Percentiles rank a stretch among this genome's conserved stretches.
Evolutionary conservation across 176 grass and related monocot species (phyloP).

Genomic region (Stipa capillata): DNA sequence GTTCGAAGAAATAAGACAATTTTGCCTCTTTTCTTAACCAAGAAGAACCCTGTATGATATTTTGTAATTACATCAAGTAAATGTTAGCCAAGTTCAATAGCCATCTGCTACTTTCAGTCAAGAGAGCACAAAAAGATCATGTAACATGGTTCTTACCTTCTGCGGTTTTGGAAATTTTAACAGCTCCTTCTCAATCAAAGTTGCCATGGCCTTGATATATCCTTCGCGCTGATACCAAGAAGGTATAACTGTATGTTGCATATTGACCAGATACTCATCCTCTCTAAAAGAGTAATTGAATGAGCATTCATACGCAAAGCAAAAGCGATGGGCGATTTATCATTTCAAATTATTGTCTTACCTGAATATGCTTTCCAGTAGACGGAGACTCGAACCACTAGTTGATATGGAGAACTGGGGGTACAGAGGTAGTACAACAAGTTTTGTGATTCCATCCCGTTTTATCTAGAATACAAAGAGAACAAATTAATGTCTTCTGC

Average conservation of each 20-base stretch:
- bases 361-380: constrained; percentile 98
- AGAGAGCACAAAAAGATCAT: neutral
- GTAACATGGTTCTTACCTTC: constrained; percentile 38
- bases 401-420: constrained; percentile 99
- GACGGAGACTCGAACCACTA: constrained; percentile 95
- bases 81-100: neutral
- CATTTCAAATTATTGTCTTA: constrained; percentile 17
- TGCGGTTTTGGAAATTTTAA: constrained; percentile 61
- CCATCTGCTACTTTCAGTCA: neutral
- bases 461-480: constrained; percentile 63
- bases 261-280: constrained; percentile 96
- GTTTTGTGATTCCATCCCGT: constrained; percentile 91
- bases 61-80: neutral
- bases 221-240: constrained; percentile 99
- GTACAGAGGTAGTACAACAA: constrained; percentile 97
- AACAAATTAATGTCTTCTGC: neutral
- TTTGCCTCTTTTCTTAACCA: neutral
- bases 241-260: constrained; percentile 99
- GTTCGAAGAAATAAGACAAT: neutral
- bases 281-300: constrained; percentile 53
- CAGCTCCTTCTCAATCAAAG: constrained; percentile 87
- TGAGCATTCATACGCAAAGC: neutral
- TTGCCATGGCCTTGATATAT: constrained; percentile 97
- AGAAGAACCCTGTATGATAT: neutral
- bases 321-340: neutral